Evolutionary conservation across 352 stramenopile species (phyloP), one percentile per base, ranked within the genome.

Genomic region (Phytophthora brassicae): DNA sequence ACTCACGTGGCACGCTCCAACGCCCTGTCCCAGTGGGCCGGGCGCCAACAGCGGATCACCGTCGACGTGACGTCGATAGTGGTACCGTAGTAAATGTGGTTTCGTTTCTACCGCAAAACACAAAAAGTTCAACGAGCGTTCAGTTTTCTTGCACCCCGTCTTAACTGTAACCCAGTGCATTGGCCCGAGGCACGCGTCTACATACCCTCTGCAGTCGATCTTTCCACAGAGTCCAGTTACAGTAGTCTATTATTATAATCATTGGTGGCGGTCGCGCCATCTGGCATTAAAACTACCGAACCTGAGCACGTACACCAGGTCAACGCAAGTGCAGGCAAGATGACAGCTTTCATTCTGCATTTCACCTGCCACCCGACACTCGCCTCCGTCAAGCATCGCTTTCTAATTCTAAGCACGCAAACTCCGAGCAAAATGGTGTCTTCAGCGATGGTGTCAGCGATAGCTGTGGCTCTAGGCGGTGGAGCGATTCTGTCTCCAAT

Each of bases 221-320:
- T 69, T 48, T 86, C 73, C 57, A 13, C 75, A 14, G 73, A 82
- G 56, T 39, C 7, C 16, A 17, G 19, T 50, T 7, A 24, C 49
- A 36, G 14, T 39, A 41, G n/a, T 41, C 46, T 24, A 29, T 39
- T 42, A 41, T 9, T 13, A 55, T 53, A 46, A 64, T 67, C 28
- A 31, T 13, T 20, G 11, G 33, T 14, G 12, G 12, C 26, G 4
- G 46, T 46, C 6, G 22, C 13, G n/a, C n/a, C 38, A 58, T 8
- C 45, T 46, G 26, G 36, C 22, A 53, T 31, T 31, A 31, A 31
- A 12, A 38, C 31, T 38, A 36, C 19, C 22, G 51, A 62, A 31
- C 41, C 51, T 66, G 59, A 66, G 59, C 28, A 17, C 58, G 48
- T 61, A 38, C 59, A 61, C 56, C 35, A 44, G 1, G 1, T 20